A percentile compares a stretch with the other conserved stretches of the same genome.
phyloP scores from a whole-genome alignment of 257 asterid genomes.

The Craterostigma plantagineum region DNA sequence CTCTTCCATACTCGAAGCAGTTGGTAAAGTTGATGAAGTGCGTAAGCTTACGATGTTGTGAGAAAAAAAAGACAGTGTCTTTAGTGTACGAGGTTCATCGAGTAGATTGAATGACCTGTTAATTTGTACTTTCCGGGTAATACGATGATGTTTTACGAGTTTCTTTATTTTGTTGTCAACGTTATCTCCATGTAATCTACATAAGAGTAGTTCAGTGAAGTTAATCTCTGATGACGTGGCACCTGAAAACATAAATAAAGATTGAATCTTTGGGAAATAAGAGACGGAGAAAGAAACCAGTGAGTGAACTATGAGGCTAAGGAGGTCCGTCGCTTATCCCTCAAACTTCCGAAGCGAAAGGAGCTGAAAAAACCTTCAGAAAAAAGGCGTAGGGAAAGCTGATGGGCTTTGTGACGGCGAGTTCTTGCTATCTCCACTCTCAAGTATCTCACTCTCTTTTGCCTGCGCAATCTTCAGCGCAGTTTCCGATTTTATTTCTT shows the following conservation, averaged over 20 bases:
- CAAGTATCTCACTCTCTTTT: neutral
- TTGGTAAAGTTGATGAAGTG: conserved; percentile 31
- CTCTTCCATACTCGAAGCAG: conserved; percentile 44
- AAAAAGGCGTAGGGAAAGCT: neutral
- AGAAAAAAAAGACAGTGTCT: no score
- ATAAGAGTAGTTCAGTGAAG: neutral
- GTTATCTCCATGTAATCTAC: neutral
- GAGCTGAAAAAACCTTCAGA: neutral
- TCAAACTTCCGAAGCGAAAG: neutral
- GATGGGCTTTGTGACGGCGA: neutral
- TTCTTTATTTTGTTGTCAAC: no score
- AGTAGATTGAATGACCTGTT: no score
- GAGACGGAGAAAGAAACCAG: no score
- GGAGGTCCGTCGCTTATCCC: neutral
- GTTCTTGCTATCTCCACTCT: neutral
- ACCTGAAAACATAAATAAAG: no score
- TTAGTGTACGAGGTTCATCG: no score
- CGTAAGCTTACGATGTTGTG: no score
- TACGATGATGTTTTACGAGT: no score
- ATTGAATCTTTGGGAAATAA: no score
- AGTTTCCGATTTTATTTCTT: neutral
- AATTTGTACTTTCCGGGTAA: no score
- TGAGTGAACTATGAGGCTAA: neutral
- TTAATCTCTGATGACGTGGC: no score
- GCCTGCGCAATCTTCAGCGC: neutral